Base-by-base conservation (phyloP, 106 monocot genomes). In the Acorus calamus region DNA sequence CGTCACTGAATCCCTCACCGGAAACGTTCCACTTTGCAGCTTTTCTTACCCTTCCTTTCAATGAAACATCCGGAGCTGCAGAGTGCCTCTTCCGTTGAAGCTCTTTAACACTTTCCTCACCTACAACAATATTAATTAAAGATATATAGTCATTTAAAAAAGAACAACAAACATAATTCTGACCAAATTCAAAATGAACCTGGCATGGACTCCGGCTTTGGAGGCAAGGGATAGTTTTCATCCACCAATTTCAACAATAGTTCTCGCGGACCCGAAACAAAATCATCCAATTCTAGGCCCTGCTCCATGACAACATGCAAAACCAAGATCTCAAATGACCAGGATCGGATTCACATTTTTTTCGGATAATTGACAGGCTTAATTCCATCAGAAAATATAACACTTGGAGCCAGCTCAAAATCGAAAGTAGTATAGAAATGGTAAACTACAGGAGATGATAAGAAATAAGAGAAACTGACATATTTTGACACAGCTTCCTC, bases 401-500 rank as follows among this genome's bases (percentile, higher is more conserved):
- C 28, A 28, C 28, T 28, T 28, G 28, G 28, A 28, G 28, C 28
- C 28, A 28, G 28, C 28, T 28, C 28, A 28, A 28, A 3, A 56
- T 4, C 41, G 42, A 52, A 68, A 58, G 28, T 28, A 28, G 28
- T 28, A 28, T 28, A 28, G 28, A 28, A 28, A 28, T 28, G 28
- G 28, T 0, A 28, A 28, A 28, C 28, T 28, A 28, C 28, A 28
- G 28, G 28, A 28, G 28, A 28, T 28, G 28, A 28, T 28, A 28
- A 28, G 28, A 28, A 28, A 28, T 28, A 63, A 4, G 74, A 42
- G 14, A 5, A 55, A 50, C 84, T 51, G 57, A 98, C 96, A 81
- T 98, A 88, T 98, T 88, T 98, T 65, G 80, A 71, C 6, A 98
- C 85, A 76, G 96, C 96, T 75, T 98, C 96, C 74, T 98, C 96